Evolutionary conservation across 305 asterid species (phyloP).

Genomic region (Rubia tinctorum): DNA sequence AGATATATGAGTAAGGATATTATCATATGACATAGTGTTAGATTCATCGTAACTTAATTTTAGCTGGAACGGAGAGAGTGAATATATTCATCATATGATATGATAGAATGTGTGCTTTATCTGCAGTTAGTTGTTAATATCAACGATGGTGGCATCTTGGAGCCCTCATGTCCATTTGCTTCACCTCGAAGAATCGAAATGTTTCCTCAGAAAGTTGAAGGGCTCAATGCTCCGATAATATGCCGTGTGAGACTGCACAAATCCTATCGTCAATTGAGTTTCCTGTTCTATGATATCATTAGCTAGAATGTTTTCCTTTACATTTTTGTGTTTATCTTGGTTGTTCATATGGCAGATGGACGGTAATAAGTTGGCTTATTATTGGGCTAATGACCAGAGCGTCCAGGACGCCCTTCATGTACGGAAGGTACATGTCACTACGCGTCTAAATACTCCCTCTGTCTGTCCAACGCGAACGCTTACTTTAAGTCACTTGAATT

Average conservation of each 20-base stretch:
- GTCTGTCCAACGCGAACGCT: too few species aligned
- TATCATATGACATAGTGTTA: too few species aligned
- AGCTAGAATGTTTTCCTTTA: neutral
- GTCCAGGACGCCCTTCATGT: conserved; percentile 25
- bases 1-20: too few species aligned
- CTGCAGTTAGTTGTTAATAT: conserved; percentile 11
- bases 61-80: too few species aligned
- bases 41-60: too few species aligned
- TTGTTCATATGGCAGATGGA: conserved; percentile 12
- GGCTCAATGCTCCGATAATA: neutral
- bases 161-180: conserved; percentile 6
- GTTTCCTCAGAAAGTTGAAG: neutral
- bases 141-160: neutral
- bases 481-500: too few species aligned
- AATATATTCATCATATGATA: neutral
- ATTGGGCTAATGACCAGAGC: conserved; percentile 25
- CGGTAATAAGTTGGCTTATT: conserved; percentile 9
- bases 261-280: neutral
- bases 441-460: neutral
- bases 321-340: neutral
- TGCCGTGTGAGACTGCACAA: conserved; percentile 20
- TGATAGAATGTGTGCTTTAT: neutral
- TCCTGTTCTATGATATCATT: neutral
- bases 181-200: neutral
- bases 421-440: conserved; percentile 6